A percentile compares a stretch with the other conserved stretches of the same genome.
Evolutionary conservation across 2,329 filamentous ascomycete species (phyloP).

Genomic region (Fusarium sulawesiense): DNA sequence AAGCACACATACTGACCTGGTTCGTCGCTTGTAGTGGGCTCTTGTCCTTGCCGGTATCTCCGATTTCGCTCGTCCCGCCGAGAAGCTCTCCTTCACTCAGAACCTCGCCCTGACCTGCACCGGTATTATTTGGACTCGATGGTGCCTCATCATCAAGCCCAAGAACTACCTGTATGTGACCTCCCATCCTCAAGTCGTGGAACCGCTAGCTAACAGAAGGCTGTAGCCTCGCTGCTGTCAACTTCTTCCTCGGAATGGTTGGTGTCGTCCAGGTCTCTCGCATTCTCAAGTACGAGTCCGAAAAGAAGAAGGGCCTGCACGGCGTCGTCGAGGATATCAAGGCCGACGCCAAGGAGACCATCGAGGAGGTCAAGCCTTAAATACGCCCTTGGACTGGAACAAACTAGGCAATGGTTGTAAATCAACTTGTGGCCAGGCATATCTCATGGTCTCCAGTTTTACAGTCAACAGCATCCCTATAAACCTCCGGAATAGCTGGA

Average conservation of each 20-base stretch:
- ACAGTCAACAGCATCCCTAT: neutral
- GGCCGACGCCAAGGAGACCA: conserved; percentile 53
- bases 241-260: conserved; percentile 95
- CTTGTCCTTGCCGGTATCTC: conserved; percentile 92
- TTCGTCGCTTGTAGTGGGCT: conserved; percentile 73
- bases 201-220: conserved; percentile 3
- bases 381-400: neutral
- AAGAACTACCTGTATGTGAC: conserved; percentile 83
- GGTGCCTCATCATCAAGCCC: conserved; percentile 97
- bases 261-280: conserved; percentile 84
- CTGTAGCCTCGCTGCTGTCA: conserved; percentile 85
- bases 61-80: conserved; percentile 90
- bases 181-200: neutral
- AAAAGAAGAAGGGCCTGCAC: conserved; percentile 63
- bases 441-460: conserved; percentile 12
- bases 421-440: conserved; percentile 1
- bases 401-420: conserved; percentile 6
- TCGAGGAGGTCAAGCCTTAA: conserved; percentile 44
- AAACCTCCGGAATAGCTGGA: neutral
- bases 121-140: conserved; percentile 96
- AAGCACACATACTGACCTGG: conserved; percentile 21
- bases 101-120: conserved; percentile 91
- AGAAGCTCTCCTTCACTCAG: conserved; percentile 92
- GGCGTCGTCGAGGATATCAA: conserved; percentile 55
- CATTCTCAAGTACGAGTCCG: conserved; percentile 75